phyloP scores from a whole-genome alignment of 352 stramenopile species.

The Thalassiosira mediterranea region DNA sequence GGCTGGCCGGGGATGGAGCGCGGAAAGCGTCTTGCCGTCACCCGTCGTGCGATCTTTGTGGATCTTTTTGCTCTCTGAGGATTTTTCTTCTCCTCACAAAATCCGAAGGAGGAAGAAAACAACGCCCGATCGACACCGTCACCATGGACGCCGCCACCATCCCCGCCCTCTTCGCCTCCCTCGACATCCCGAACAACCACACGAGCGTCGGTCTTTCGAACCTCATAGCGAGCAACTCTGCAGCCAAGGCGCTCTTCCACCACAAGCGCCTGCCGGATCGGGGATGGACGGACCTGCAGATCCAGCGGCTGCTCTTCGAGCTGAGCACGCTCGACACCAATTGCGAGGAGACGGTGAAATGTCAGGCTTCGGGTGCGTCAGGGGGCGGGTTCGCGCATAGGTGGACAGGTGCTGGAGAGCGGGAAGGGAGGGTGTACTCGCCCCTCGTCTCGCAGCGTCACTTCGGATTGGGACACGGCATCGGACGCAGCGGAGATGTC shows the following conservation, averaged over 20 bases:
- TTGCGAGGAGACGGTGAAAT: conserved; percentile 59
- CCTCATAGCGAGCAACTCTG: conserved; percentile 62
- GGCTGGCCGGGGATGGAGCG: too few relatives aligned
- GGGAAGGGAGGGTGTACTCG: conserved; percentile 93
- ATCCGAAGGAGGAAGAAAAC: too few relatives aligned
- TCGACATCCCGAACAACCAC: conserved; percentile 75
- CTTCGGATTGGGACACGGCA: conserved; percentile 92
- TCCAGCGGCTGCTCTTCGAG: conserved; percentile 72
- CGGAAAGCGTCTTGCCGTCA: too few relatives aligned
- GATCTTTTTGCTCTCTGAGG: neutral
- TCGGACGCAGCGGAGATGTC: conserved; percentile 97
- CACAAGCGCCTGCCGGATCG: conserved; percentile 69
- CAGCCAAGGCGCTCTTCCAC: conserved; percentile 68
- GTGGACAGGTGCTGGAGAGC: conserved; percentile 92
- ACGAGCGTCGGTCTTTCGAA: conserved; percentile 75
- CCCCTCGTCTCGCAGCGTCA: conserved; percentile 88
- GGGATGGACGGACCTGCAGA: conserved; percentile 79
- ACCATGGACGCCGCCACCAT: conserved; percentile 43
- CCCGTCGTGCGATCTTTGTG: too few relatives aligned
- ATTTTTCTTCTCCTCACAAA: neutral
- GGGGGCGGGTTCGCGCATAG: conserved; percentile 32
- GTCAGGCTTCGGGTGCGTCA: neutral
- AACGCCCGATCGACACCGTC: neutral
- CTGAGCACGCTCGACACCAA: conserved; percentile 82
- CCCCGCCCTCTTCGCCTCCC: conserved; percentile 33